These are phyloP conservation scores for Brassica cretica DNA, from an alignment of 345 rosid species.

Conservation along the genomic window DNA sequence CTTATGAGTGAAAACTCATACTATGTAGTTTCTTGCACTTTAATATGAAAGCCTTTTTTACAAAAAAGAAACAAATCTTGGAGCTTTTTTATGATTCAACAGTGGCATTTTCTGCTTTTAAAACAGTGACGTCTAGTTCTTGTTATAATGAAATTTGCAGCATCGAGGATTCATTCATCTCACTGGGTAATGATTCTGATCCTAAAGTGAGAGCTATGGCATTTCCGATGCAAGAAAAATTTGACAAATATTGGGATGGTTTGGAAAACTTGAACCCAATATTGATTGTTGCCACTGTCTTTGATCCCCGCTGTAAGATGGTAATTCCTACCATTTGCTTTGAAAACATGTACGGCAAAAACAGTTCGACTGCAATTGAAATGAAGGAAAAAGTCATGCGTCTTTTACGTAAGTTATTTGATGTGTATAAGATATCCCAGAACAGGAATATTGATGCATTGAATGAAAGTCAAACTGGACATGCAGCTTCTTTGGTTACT, in stretches of 20 bases:
- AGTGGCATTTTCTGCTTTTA: neutral
- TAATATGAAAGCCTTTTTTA: too few species aligned
- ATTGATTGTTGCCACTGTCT: neutral
- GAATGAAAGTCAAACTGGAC: neutral
- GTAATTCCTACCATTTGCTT: neutral
- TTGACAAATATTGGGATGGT: neutral
- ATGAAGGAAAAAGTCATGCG: neutral
- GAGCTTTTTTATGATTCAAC: conserved; percentile 12
- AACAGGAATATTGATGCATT: neutral
- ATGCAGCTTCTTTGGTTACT: neutral
- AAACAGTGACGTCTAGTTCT: neutral
- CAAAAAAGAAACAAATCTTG: neutral
- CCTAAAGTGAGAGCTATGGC: neutral
- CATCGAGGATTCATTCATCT: neutral
- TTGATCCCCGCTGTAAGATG: too few species aligned
- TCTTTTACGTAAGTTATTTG: neutral
- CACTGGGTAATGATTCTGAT: neutral
- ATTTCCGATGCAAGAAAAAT: neutral
- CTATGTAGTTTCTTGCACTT: too few species aligned
- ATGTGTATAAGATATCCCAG: neutral
- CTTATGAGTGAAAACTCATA: too few species aligned
- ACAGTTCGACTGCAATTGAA: neutral
- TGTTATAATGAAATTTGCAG: conserved; percentile 11
- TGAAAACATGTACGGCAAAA: neutral
- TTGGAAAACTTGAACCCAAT: neutral